Base-by-base conservation (phyloP, 805 yeast genomes). In the Kodamaea leandrae region DNA sequence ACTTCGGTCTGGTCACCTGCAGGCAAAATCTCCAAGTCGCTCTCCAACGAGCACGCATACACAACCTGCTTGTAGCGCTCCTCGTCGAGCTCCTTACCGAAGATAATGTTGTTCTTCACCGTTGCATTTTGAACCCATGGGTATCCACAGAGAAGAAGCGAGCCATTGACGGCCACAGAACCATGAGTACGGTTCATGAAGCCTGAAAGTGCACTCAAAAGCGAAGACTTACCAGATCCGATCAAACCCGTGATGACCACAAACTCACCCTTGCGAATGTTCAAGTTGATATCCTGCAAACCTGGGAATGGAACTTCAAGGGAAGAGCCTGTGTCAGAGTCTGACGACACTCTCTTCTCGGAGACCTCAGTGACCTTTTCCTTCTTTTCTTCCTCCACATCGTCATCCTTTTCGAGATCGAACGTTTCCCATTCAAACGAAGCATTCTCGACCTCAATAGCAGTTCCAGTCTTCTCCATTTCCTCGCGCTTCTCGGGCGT, bases 101-200 rank as follows among this genome's bases (percentile, higher is more conserved):
- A 87, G 10, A 72, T 37, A 40, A 86, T 85, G 54, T 86, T 86
- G 13, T 83, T 88, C 53, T 76, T 75, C 19, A 87, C 80, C 0
- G 95, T 83, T 2, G 85, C 79, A 61, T 86, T 87, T 53, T 84
- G 90, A 30, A 87, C 78, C 96, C 96, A 87, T 13, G 90, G 91
- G 32, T 75, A 74, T 15, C 90, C 86, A 75, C 74, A 51, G 52
- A 77, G 54, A 23, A 79, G 55, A 12, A 78, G 48, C 0, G 71
- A 63, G 2, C 91, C 90, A 47, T 72, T 70, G 4, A 78, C 65
- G 26, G 61, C 60, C 2, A 83, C 67, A 0, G 55, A 39, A 27
- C 96, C 96, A 0, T 53, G 33, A 0, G 62, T 63, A 49, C 74
- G 74, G 14, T 70, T 67, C 87, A 87, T 85, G 32, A 77, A 72